phyloP scores from a whole-genome alignment of 2,329 filamentous ascomycete species.

The Colletotrichum sp. region DNA sequence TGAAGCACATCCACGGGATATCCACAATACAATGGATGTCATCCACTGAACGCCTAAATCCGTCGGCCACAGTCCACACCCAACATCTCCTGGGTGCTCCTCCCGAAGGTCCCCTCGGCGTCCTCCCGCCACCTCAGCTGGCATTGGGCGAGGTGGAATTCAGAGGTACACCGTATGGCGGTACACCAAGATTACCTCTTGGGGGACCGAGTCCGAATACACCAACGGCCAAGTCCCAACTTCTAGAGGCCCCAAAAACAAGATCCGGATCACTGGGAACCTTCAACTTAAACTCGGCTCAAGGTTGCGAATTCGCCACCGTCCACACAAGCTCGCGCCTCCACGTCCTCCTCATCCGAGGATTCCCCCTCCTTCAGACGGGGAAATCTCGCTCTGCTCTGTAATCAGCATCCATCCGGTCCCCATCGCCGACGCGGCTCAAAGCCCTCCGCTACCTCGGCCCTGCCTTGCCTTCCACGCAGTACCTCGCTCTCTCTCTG shows the following conservation, averaged over 20 bases:
- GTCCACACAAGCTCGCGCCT: background rate
- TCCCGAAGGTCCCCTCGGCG: background rate
- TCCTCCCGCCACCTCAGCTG: background rate
- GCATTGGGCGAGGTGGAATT: background rate
- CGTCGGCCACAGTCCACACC: background rate
- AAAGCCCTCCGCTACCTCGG: background rate
- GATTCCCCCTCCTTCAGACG: background rate
- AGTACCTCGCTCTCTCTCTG: background rate
- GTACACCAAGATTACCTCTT: background rate
- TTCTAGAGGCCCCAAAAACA: background rate
- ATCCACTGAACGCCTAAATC: background rate
- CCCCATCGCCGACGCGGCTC: background rate
- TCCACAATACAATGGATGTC: background rate
- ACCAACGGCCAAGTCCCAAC: background rate
- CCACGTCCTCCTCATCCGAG: background rate
- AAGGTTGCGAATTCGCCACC: background rate
- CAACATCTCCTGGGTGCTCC: background rate
- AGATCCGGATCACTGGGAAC: slow-evolving; percentile 13
- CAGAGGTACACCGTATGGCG: background rate
- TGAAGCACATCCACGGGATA: background rate
- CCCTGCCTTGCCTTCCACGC: background rate
- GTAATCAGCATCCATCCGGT: background rate
- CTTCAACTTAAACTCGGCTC: background rate
- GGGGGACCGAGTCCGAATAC: background rate
- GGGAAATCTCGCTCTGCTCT: background rate